Base-by-base conservation (phyloP, 1,284 basidiomycete species). In the Cystobasidiaceae sp. region DNA sequence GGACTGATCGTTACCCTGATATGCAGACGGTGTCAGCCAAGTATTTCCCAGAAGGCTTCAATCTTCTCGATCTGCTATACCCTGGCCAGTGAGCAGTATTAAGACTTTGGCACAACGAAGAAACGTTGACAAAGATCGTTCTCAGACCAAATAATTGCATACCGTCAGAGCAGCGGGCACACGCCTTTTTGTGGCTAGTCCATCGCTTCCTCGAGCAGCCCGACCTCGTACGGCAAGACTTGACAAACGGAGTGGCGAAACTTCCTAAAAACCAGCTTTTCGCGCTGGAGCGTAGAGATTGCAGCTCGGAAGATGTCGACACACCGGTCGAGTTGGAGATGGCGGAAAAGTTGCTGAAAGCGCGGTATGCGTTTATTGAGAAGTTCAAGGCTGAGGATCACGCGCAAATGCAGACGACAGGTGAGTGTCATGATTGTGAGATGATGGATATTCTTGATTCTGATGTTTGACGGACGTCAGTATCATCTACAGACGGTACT, bases 21-120 rank as follows among this genome's bases (percentile, higher is more conserved):
- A 7, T 48, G 41, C 27, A 39, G 25, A 28, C 33, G 32, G 3
- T 15, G 50, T 41, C 13, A 58, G 17, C 25, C 8, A n/a, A 82
- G 34, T 89, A 90, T 77, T 90, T 91, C 74, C 87, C 89, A 49
- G 80, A 83, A 21, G 81, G 80, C 4, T 76, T 88, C 61, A 89
- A 89, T 74, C 86, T 91, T 68, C 79, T 89, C 44, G 89, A 91
- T 76, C 79, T 92, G 39, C 91, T 92, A 76, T 80, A 89, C 51
- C 88, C 51, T 4, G 82, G 71, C 27, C 67, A 70, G 71, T 73
- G 25, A 33, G 73, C 59, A 39, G 32, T 4, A 0, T 5, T 9
- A 5, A 19, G 30, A 30, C 28, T 34, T 0, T 5, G 13, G 3
- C n/a, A n/a, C n/a, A n/a, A n/a, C n/a, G n/a, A n/a, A n/a, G n/a